Percentiles rank a stretch among this genome's conserved stretches.
These are phyloP conservation scores for Colletotrichum sp. DNA, from an alignment of 2,329 filamentous ascomycete genomes.

Conservation along the genomic window DNA sequence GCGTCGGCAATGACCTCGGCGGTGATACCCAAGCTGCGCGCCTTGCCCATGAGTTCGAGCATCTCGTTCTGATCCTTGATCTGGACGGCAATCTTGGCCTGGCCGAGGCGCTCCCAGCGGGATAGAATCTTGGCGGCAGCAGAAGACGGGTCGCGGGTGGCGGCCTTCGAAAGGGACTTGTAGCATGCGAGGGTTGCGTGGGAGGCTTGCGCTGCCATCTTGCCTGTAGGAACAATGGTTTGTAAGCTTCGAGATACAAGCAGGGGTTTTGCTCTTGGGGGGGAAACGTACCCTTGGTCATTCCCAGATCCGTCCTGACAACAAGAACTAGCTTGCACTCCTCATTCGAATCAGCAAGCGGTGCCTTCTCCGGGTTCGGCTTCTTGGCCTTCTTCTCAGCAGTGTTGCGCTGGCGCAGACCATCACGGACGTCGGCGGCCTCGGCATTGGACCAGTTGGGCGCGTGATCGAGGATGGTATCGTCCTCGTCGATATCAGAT, in stretches of 20 bases:
- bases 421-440: conserved; percentile 65
- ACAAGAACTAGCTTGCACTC: conserved; percentile 95
- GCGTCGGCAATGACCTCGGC: conserved; percentile 93
- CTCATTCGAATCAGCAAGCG: conserved; percentile 56
- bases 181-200: conserved; percentile 98
- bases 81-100: conserved; percentile 94
- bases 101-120: conserved; percentile 85
- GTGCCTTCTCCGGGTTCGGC: conserved; percentile 22
- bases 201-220: conserved; percentile 94
- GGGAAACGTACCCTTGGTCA: conserved; percentile 82
- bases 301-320: conserved; percentile 91
- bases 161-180: conserved; percentile 72
- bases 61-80: conserved; percentile 86
- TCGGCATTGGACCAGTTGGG: conserved; percentile 69
- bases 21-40: conserved; percentile 82
- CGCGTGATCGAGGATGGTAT: conserved; percentile 66
- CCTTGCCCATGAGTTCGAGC: conserved; percentile 74
- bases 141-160: conserved; percentile 55
- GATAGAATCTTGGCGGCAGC: conserved; percentile 69
- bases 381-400: conserved; percentile 40
- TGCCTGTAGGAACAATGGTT: conserved; percentile 61
- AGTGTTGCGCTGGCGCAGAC: conserved; percentile 43
- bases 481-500: conserved; percentile 68
- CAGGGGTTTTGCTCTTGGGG: not conserved
- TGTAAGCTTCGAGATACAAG: not conserved